Base-by-base conservation (phyloP, 139 green algal genomes). In the Chlamydomonas asymmetrica region DNA sequence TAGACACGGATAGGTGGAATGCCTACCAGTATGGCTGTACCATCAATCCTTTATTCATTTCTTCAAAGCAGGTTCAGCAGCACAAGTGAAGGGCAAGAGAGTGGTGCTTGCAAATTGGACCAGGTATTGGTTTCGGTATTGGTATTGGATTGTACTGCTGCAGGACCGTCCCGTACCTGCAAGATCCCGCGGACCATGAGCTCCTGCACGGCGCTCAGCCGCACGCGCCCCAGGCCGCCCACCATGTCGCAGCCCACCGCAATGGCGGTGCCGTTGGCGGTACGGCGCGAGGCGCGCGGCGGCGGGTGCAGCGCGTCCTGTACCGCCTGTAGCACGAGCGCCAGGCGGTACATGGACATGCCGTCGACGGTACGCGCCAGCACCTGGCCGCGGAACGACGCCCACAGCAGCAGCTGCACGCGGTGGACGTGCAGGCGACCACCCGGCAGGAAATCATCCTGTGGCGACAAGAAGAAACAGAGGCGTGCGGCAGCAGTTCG, bases 351-450 rank as follows among this genome's bases (percentile, higher is more conserved):
- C 40, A 81, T 75, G 88, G 91, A 89, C 85, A 92, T 91, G 65
- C 89, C 87, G n/a, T 71, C 60, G 27, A 97, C 89, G 3, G 92
- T 96, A 43, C 92, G 85, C 2, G 90, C 74, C 48, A 97, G 84
- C 66, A 94, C 84, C 82, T 97, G 92, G 27, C 90, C 90, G 3
- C 92, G 75, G 81, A 92, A 91, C 27, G 86, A 93, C 32, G 92
- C 91, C 92, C 92, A 97, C 69, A 92, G 74, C 77, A 91, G 90
- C 76, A 97, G 73, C 72, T 97, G 82, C 66, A 81, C 85, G 71
- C 86, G 79, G 52, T 87, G 75, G 29, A 72, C 41, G 63, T 86
- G 66, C 63, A 86, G 63, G 37, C 54, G 34, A 27, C 79, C 80
- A 34, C 48, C 72, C 31, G 75, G 38, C 39, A 73, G 66, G 77